Evolutionary conservation across 2,329 filamentous ascomycete genomes (phyloP).

Genomic region (Fusarium oligoseptatum): DNA sequence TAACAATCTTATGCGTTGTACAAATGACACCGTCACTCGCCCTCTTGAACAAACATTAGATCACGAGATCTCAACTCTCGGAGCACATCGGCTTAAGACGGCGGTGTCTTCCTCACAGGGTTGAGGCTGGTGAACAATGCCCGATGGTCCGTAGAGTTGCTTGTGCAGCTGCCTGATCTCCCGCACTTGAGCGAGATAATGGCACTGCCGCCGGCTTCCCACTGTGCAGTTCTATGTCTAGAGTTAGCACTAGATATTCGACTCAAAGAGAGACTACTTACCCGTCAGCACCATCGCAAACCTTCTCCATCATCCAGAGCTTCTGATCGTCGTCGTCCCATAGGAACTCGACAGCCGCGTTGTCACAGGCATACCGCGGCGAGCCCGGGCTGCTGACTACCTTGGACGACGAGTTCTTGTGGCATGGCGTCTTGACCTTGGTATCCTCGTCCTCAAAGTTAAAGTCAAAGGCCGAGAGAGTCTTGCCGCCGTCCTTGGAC

Average conservation of each 20-base stretch:
- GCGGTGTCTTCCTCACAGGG: slow-evolving; percentile 40
- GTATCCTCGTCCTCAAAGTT: slow-evolving; percentile 58
- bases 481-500: slow-evolving; percentile 51
- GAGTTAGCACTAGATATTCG: slow-evolving; percentile 1
- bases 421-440: slow-evolving; percentile 56
- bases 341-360: slow-evolving; percentile 59
- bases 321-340: slow-evolving; percentile 48
- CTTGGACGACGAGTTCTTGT: slow-evolving; percentile 58
- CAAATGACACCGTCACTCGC: slow-evolving; percentile 16
- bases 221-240: slow-evolving; percentile 43
- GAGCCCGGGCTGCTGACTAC: slow-evolving; percentile 43
- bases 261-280: slow-evolving; percentile 42
- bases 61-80: slow-evolving; percentile 9
- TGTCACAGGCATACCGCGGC: slow-evolving; percentile 59
- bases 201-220: slow-evolving; percentile 50
- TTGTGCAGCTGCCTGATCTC: slow-evolving; percentile 39
- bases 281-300: slow-evolving; percentile 56
- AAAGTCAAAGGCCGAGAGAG: slow-evolving; percentile 55
- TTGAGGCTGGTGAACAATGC: slow-evolving; percentile 49
- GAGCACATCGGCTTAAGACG: slow-evolving; percentile 5
- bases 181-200: slow-evolving; percentile 38
- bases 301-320: slow-evolving; percentile 60
- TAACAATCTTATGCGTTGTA: slow-evolving; percentile 6
- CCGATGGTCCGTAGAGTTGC: slow-evolving; percentile 49
- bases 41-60: slow-evolving; percentile 8